These are phyloP conservation scores for Mortierella claussenii DNA, from an alignment of 192 early-diverging fungal species.

Conservation along the genomic window DNA sequence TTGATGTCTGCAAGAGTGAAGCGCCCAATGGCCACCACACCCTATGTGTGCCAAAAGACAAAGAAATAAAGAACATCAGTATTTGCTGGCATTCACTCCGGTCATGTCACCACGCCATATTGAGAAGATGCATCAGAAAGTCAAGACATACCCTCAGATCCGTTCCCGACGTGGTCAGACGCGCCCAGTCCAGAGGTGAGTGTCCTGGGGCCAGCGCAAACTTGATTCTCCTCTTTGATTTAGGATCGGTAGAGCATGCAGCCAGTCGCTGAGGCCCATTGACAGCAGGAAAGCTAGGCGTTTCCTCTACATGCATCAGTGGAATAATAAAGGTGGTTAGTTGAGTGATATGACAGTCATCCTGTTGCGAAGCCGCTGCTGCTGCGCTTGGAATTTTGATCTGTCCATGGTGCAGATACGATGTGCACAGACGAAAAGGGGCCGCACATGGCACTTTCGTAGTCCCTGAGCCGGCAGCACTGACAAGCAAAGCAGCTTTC, in stretches of 20 bases:
- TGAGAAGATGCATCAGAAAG: background rate
- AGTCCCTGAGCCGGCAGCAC: too few species aligned
- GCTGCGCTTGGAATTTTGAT: slow-evolving; percentile 14
- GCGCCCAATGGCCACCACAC: slow-evolving; percentile 62
- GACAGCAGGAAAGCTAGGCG: slow-evolving; percentile 48
- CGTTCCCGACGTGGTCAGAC: slow-evolving; percentile 78
- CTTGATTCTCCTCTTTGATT: slow-evolving; percentile 63
- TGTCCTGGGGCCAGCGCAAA: slow-evolving; percentile 88
- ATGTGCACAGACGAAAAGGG: background rate
- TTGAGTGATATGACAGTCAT: too few species aligned
- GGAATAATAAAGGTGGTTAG: background rate
- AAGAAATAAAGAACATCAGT: too few species aligned
- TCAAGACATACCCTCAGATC: slow-evolving; percentile 70
- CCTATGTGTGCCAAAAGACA: slow-evolving; percentile 51
- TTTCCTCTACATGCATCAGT: slow-evolving; percentile 9
- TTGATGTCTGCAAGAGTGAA: slow-evolving; percentile 81
- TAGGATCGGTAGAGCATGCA: slow-evolving; percentile 50
- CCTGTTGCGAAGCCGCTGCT: too few species aligned
- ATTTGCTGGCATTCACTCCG: too few species aligned
- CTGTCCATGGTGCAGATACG: background rate
- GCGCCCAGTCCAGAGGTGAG: slow-evolving; percentile 93
- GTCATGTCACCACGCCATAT: too few species aligned
- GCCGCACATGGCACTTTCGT: too few species aligned
- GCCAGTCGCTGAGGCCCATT: slow-evolving; percentile 48
- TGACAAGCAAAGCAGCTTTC: background rate